Evolutionary conservation across 441 rosid species (phyloP), one percentile per base, ranked within the genome.

Genomic region (Melastoma candidum): DNA sequence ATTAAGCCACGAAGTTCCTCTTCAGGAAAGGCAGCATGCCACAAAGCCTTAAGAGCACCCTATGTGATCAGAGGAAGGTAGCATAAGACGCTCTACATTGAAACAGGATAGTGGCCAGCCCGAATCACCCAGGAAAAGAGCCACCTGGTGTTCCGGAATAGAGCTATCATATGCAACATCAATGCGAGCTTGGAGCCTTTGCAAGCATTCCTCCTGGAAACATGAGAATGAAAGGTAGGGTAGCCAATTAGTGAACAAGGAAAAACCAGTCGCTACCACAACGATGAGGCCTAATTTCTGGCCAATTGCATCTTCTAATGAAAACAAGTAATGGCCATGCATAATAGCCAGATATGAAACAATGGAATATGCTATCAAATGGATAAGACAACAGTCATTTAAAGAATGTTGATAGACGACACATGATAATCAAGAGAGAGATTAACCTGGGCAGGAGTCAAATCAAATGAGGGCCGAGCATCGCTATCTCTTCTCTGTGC

Each of bases 401-500:
- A 36, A 36, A 36, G 41, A 36, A 36, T 36, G 41, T 9, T 36
- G 41, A 36, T 36, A 36, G 41, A 4, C 6, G 8, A 36, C 41
- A 36, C 41, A 4, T 36, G 41, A 36, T 36, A 36, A 36, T 36
- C 41, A 36, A 47, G 10, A 22, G 25, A 48, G 46, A 36, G 45
- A 36, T 46, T 11, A 3, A 88, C 98, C 94, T 88, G 98, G 54
- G 83, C 64, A 63, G 85, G 94, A 51, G 95, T 84, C 66, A 92
- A 74, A 82, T 88, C 95, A 84, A 92, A 85, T 10, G 95, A 83
- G 29, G 95, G 85, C 60, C 87, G 83, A 29, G 83, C 71, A 49
- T 92, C 97, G 56, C 76, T 81, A 66, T 84, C 98, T 73, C 92
- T 78, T 72, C 95, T 78, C 73, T 92, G 98, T 54, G 85, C 98